Evolutionary conservation across 2,329 filamentous ascomycete species (phyloP).

Genomic region (Claviceps sp.): DNA sequence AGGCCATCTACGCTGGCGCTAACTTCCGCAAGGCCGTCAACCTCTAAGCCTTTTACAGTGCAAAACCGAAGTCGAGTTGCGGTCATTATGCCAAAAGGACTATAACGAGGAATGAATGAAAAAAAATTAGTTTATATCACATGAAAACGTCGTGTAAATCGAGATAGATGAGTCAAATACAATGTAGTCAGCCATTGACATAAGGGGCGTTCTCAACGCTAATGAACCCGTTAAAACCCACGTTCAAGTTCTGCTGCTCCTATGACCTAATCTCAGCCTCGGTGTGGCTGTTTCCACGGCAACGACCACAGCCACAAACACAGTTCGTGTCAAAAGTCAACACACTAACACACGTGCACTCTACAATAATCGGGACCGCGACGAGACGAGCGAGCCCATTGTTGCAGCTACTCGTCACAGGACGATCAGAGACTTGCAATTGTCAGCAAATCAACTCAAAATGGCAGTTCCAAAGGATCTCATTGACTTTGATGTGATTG

Average conservation of each 20-base stretch:
- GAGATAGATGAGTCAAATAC: background rate
- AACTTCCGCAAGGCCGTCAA: slow-evolving; percentile 88
- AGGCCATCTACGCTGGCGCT: slow-evolving; percentile 80
- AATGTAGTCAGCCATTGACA: background rate
- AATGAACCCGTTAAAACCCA: too few relatives aligned
- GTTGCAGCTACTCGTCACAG: background rate
- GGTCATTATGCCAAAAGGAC: background rate
- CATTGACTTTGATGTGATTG: slow-evolving; percentile 81
- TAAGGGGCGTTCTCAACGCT: too few relatives aligned
- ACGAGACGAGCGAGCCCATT: background rate
- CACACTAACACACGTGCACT: background rate
- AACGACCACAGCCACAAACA: slow-evolving; percentile 3
- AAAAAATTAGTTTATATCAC: background rate
- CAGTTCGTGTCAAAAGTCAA: slow-evolving; percentile 8
- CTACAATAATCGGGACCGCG: background rate
- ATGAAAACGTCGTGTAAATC: background rate
- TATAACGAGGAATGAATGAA: slow-evolving; percentile 1
- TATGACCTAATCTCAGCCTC: background rate
- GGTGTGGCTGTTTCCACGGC: slow-evolving; percentile 8
- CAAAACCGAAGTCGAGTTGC: background rate
- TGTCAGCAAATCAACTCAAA: slow-evolving; percentile 15
- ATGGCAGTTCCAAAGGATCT: slow-evolving; percentile 40
- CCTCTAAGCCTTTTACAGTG: slow-evolving; percentile 46
- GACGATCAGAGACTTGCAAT: slow-evolving; percentile 2
- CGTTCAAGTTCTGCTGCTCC: too few relatives aligned